These are phyloP conservation scores for Luzula sylvatica DNA, from an alignment of 176 grass and related monocot species.

Conservation along the genomic window DNA sequence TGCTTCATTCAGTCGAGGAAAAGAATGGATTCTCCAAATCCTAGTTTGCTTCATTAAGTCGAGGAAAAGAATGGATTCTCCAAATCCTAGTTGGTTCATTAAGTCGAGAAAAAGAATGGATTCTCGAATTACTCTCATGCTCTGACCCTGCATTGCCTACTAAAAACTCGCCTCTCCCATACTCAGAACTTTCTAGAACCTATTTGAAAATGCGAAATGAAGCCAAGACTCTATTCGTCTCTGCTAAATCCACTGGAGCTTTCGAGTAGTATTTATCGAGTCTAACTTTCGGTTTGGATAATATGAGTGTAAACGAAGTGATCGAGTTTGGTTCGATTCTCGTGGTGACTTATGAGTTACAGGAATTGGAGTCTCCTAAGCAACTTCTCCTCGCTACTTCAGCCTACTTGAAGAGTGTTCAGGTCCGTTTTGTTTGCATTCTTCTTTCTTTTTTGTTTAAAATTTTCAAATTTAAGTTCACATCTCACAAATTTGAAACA, in stretches of 20 bases:
- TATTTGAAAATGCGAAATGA: slow-evolving; percentile 83
- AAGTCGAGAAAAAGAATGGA: slow-evolving; percentile 56
- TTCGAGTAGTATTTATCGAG: slow-evolving; percentile 41
- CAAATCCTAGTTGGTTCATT: slow-evolving; percentile 46
- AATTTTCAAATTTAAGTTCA: slow-evolving; percentile 13
- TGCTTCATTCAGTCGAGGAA: slow-evolving; percentile 76
- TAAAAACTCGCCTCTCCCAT: slow-evolving; percentile 68
- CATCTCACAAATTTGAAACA: not conserved
- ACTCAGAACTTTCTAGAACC: slow-evolving; percentile 88
- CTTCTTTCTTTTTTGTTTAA: slow-evolving; percentile 7
- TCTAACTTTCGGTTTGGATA: slow-evolving; percentile 43
- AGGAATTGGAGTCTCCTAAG: slow-evolving; percentile 80
- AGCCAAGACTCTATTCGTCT: slow-evolving; percentile 45
- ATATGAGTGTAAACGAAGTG: slow-evolving; percentile 59
- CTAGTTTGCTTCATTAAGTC: slow-evolving; percentile 84
- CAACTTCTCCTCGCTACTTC: slow-evolving; percentile 75
- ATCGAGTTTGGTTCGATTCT: slow-evolving; percentile 71
- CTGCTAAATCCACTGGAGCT: slow-evolving; percentile 43
- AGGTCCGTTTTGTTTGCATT: slow-evolving; percentile 36
- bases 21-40: slow-evolving; percentile 27
- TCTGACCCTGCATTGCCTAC: slow-evolving; percentile 90
- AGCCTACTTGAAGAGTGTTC: slow-evolving; percentile 92
- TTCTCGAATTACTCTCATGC: slow-evolving; percentile 72
- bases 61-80: slow-evolving; percentile 34
- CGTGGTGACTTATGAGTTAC: slow-evolving; percentile 42